Evolutionary conservation across 345 rosid species (phyloP), one percentile per base, ranked within the genome.

Genomic region (Camelina neglecta): DNA sequence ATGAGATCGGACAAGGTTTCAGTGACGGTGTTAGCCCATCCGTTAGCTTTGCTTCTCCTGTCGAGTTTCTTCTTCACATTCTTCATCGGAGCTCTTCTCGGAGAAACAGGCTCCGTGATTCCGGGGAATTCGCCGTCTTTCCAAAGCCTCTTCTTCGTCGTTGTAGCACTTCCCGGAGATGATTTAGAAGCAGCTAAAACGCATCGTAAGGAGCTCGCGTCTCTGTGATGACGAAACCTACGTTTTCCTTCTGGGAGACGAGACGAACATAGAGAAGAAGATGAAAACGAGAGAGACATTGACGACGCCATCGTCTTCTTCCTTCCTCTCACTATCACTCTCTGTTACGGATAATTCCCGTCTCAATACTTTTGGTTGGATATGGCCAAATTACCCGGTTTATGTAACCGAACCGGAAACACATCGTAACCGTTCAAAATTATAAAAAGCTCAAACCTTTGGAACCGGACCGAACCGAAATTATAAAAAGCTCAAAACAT

Each of bases 61-160:
- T 94, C 96, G 8, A 87, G 71, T 72, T 85, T 91, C 87, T 91
- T 91, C 81, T 90, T 91, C 62, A 90, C 72, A 55, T 85, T 90
- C 77, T 85, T 94, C 16, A 88, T 76, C 9, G 95, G 91, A 15
- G 86, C 13, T 74, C 83, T 76, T 83, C 71, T 81, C 47, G 84
- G 73, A 61, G 56, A 71, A 36, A 73, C 65, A 3, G 71, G 70
- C 45, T 81, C 86, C 2, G 96, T 81, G 8, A 81, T 47, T 65
- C 97, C 96, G 10, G 93, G 98, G 67, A 83, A 90, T 57, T 91
- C 93, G 0, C 92, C 98, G 60, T 79, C 79, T 62, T 91, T 91
- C 97, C 98, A 89, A 61, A 78, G 87, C 77, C 83, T 81, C 86
- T 80, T 90, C 74, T 69, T 88, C 60, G 79, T 29, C 31, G 31